phyloP scores from a whole-genome alignment of 2,329 filamentous ascomycete species.

The Aspergillus pseudotamarii region DNA sequence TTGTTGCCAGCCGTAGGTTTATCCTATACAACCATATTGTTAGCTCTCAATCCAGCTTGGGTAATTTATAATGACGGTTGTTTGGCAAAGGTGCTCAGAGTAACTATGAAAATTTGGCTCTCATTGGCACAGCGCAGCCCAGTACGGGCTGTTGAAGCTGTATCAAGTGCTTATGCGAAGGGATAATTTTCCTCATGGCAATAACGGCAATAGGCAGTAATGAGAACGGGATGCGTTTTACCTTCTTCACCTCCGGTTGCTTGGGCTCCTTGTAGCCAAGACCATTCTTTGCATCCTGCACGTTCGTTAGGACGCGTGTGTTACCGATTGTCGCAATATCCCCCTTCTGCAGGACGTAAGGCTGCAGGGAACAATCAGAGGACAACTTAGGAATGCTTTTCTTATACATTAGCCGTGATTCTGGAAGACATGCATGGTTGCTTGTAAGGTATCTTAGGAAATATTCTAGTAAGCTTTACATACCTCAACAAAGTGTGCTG shows the following conservation, averaged over 20 bases:
- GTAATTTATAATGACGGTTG: constrained; percentile 21
- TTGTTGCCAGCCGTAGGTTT: constrained; percentile 72
- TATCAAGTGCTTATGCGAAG: constrained; percentile 68
- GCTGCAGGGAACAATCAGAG: constrained; percentile 50
- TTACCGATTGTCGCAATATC: constrained; percentile 58
- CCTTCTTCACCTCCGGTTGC: constrained; percentile 47
- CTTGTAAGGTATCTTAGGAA: too few relatives aligned
- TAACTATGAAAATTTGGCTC: constrained; percentile 71
- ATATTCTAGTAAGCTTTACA: background rate
- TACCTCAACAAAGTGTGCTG: constrained; percentile 18
- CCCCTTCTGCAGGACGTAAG: constrained; percentile 58
- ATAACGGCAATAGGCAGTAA: constrained; percentile 12
- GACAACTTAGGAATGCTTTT: constrained; percentile 55
- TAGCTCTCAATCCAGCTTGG: constrained; percentile 9
- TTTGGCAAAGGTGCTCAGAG: constrained; percentile 57
- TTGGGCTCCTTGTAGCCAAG: background rate
- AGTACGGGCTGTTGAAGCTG: constrained; percentile 75
- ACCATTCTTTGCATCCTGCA: constrained; percentile 21
- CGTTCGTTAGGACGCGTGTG: constrained; percentile 48
- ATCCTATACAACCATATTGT: constrained; percentile 38
- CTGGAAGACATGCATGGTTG: background rate
- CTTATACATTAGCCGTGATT: background rate
- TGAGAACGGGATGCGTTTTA: constrained; percentile 39
- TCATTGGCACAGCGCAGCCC: constrained; percentile 74
- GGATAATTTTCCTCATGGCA: constrained; percentile 77